Evolutionary conservation across 768 basidiomycete species (phyloP), one percentile per base, ranked within the genome.

Genomic region (Agaricus subrufescens): DNA sequence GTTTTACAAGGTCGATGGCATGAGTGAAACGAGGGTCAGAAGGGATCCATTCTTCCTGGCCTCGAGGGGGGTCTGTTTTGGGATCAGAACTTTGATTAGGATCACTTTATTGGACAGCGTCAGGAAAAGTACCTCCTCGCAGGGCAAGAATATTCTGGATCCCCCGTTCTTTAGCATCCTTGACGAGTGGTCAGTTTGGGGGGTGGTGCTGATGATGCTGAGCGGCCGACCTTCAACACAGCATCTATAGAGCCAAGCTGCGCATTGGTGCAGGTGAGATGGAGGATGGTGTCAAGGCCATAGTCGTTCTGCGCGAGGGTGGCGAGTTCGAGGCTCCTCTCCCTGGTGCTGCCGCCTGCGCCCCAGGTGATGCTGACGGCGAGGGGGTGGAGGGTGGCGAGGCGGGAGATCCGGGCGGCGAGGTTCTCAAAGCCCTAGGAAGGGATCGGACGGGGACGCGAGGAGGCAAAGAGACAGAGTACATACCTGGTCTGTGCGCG

Each of bases 231-330:
- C 72, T 82, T 80, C 46, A 99, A 71, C n/a, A 88, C 86, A 49
- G 84, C 82, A 65, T 97, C 91, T 4, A 99, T 84, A 68, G 87
- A 85, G 23, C 93, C 91, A 62, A 86, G 77, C 64, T 89, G 83
- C 89, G 98, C 95, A 71, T 98, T 97, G 31, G 97, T 98, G 74
- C 96, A 98, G 6, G 96, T 98, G 61, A 99, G 69, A 74, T 99
- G 97, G 67, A 99, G 76, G 58, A 97, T 82, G 1, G 93, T 94
- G 62, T 97, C 91, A 44, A 95, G 73, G 1, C 81, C 84, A 69
- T 91, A 81, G 54, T 85, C 82, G 15, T 75, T 73, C 67, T 94
- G 91, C 1, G 84, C 83, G 53, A 92, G 70, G 10, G 81, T 82
- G 0, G 94, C 95, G 2, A 99, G 81, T 61, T 95, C 94, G 40